Evolutionary conservation across 208 protist species (phyloP), one percentile per base, ranked within the genome.

Genomic region (Trypanosoma brucei): DNA sequence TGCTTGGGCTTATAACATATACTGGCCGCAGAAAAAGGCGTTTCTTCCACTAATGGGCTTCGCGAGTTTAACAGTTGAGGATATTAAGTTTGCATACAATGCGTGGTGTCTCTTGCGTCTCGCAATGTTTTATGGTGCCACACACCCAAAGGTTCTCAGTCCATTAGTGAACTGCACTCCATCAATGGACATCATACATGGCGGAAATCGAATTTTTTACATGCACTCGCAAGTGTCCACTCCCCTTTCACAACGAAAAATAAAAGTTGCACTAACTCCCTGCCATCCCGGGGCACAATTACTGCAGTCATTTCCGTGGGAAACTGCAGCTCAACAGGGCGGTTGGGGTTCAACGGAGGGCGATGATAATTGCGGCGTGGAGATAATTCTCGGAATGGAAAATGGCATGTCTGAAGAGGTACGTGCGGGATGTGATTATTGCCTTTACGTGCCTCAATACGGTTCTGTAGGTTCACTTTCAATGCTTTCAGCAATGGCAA

Each of bases 71-170:
- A 70, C 73, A 0, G 88, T 86, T 6, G 88, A 94, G 53, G 88
- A 94, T 51, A 82, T 91, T 49, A 94, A 94, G 55, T 94, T 94
- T 49, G 88, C 88, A 1, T 91, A 88, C 60, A 94, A 94, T 59
- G 88, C 88, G 5, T 94, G 88, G 85, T 79, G 75, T 33, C 63
- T 94, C 0, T 60, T 94, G 14, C 59, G 88, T 5, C 77, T 94
- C 9, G 66, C 73, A 6, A 79, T 90, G 72, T 94, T 94, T 59
- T 94, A 84, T 53, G 81, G 81, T 35, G 56, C 76, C 11, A 55
- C 30, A 11, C 78, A 91, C 34, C 88, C 88, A 30, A 86, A 79
- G 50, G 66, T 94, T 3, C 58, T 94, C 2, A 88, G 83, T 36
- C 35, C 48, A 38, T 55, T 94, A 45, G 56, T 53, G 11, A 72